A percentile compares a stretch with the other conserved stretches of the same genome.
These are phyloP conservation scores for Beauveria bassiana DNA, from an alignment of 2,329 filamentous ascomycete genomes.

Conservation along the genomic window DNA sequence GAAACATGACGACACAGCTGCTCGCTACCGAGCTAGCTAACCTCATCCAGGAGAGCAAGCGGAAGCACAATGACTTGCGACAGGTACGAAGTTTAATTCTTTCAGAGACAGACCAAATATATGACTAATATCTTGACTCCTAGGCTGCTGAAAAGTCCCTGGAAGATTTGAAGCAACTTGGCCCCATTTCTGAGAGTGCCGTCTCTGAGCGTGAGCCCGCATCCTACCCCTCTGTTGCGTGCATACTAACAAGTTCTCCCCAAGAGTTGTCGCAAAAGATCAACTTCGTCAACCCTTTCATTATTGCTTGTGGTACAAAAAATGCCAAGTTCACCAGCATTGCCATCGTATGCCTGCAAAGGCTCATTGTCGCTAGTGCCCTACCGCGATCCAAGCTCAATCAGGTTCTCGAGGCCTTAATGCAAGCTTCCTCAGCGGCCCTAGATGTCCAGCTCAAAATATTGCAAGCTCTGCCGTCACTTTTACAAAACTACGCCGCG, in stretches of 20 bases:
- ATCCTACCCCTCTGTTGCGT: not conserved
- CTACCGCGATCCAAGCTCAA: constrained; percentile 72
- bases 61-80: constrained; percentile 84
- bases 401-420: constrained; percentile 81
- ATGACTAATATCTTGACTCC: not conserved
- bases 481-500: constrained; percentile 82
- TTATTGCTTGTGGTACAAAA: constrained; percentile 83
- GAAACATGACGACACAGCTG: constrained; percentile 82
- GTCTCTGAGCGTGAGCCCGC: constrained; percentile 27
- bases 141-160: constrained; percentile 90
- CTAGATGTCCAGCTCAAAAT: constrained; percentile 95
- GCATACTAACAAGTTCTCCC: constrained; percentile 16
- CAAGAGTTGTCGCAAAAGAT: constrained; percentile 79
- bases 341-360: constrained; percentile 80
- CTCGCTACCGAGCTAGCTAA: constrained; percentile 81
- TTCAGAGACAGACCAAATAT: not conserved
- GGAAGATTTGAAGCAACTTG: constrained; percentile 65
- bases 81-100: constrained; percentile 46
- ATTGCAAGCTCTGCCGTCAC: constrained; percentile 78
- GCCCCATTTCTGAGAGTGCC: constrained; percentile 28
- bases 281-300: constrained; percentile 86
- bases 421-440: constrained; percentile 71
- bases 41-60: constrained; percentile 90
- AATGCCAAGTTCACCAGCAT: constrained; percentile 87
- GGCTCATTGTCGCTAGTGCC: constrained; percentile 74